Percentiles rank a stretch among this genome's conserved stretches.
These are phyloP conservation scores for Sporopachydermia quercuum DNA, from an alignment of 805 yeast genomes.

Conservation along the genomic window DNA sequence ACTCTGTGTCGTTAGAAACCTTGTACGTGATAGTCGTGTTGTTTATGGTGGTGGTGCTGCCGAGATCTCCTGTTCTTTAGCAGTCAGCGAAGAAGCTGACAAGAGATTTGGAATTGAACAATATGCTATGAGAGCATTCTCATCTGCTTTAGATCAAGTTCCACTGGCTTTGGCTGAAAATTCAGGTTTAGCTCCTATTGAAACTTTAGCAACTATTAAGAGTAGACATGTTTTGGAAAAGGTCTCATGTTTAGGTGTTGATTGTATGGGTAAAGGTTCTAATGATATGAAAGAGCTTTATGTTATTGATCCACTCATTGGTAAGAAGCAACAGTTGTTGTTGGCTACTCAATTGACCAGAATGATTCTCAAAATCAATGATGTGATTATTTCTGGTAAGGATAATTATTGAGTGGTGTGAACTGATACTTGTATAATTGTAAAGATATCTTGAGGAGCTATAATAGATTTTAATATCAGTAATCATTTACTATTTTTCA, in stretches of 20 bases:
- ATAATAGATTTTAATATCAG: too few species aligned
- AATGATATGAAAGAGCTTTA: slow-evolving; percentile 89
- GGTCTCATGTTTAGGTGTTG: slow-evolving; percentile 72
- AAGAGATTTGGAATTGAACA: slow-evolving; percentile 91
- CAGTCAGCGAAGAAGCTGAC: slow-evolving; percentile 85
- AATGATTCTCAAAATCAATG: slow-evolving; percentile 94
- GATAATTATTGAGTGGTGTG: slow-evolving; percentile 38
- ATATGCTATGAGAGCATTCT: slow-evolving; percentile 92
- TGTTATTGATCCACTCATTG: slow-evolving; percentile 93
- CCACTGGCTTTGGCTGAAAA: slow-evolving; percentile 95
- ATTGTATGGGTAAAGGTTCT: slow-evolving; percentile 77
- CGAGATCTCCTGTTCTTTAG: slow-evolving; percentile 84
- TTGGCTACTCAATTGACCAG: slow-evolving; percentile 95
- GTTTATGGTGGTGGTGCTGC: slow-evolving; percentile 99
- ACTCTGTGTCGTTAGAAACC: slow-evolving; percentile 90
- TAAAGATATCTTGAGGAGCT: too few species aligned
- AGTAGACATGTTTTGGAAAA: slow-evolving; percentile 68
- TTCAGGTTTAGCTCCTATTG: slow-evolving; percentile 91
- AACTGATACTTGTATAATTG: not conserved
- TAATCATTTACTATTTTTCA: too few species aligned
- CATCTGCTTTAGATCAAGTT: slow-evolving; percentile 78
- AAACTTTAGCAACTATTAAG: slow-evolving; percentile 71
- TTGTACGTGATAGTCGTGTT: slow-evolving; percentile 79
- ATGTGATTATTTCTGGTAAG: slow-evolving; percentile 83
- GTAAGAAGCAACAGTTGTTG: slow-evolving; percentile 89